Evolutionary conservation across 2,329 filamentous ascomycete species (phyloP), one percentile per base, ranked within the genome.

Genomic region (Cladosporium halotolerans): DNA sequence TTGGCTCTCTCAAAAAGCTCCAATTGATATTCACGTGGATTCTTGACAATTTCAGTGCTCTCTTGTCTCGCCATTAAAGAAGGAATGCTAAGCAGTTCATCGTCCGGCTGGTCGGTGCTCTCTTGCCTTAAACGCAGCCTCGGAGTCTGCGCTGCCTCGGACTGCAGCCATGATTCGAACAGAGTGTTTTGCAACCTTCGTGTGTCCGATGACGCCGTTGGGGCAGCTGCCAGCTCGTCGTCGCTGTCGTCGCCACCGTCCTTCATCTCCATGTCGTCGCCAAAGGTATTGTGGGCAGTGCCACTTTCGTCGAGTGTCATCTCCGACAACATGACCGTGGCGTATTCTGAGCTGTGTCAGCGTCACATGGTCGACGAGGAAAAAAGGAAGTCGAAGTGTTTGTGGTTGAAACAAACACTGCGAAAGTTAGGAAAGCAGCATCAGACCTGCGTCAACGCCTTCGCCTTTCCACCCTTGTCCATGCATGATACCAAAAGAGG

Each of bases 1-100:
- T 93, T 96, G 3, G 93, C 92, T 58, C 81, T 81, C 68, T 96
- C 89, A 63, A 93, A 97, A 0, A 99, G 78, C 66, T 97, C 92
- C 10, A 88, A 74, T 68, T 99, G 93, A 64, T 97, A 99, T 63
- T 96, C 89, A 45, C 92, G 80, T 0, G 91, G 89, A 50, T 83
- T 86, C 9, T 83, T 79, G 55, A 93, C 90, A 50, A 89, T 88
- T 34, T 70, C 63, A 2, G 70, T 70, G 5, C 72, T 71, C 44
- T 78, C 76, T 57, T 81, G 74, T 54, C 77, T 77, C 7, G 74
- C 73, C 49, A 83, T 69, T 4, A 83, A 69, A 43, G 75, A 71
- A n/a, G 72, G 71, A 39, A 79, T 78, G 1, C 78, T 82, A 16
- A 80, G 70, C 14, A 67, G 63, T 45, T 79, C 75, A 50, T 79